Evolutionary conservation across 2,329 filamentous ascomycete genomes (phyloP).

Genomic region (Cladosporium velox): DNA sequence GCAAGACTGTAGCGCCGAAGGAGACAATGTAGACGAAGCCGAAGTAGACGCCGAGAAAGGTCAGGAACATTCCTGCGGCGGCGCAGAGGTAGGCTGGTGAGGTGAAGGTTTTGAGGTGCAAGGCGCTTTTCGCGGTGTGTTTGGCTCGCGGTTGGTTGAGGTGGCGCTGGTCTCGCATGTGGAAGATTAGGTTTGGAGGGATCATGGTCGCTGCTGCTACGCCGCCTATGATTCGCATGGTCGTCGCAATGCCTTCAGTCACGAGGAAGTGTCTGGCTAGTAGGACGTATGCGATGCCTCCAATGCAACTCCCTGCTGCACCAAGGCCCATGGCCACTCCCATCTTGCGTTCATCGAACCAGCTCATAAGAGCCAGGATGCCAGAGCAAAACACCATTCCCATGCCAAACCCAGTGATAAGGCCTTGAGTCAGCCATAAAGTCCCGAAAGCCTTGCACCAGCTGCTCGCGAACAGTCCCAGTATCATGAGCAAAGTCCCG

Average conservation of each 20-base stretch:
- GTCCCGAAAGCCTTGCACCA: conserved; percentile 30
- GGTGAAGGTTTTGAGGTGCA: conserved; percentile 12
- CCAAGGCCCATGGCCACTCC: conserved; percentile 38
- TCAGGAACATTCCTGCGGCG: conserved; percentile 35
- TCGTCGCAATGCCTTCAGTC: conserved; percentile 36
- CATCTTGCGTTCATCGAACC: conserved; percentile 39
- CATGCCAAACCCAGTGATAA: conserved; percentile 38
- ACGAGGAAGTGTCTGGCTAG: conserved; percentile 37
- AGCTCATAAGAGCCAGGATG: conserved; percentile 37
- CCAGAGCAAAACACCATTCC: conserved; percentile 37
- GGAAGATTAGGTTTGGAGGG: conserved; percentile 29
- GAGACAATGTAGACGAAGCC: conserved; percentile 39
- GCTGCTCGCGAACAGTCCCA: conserved; percentile 31
- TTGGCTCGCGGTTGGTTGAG: neutral
- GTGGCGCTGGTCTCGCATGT: conserved; percentile 25
- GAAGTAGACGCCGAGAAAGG: conserved; percentile 39
- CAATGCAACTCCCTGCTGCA: conserved; percentile 39
- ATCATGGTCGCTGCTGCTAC: conserved; percentile 30
- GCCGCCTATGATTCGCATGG: conserved; percentile 31
- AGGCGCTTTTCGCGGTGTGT: neutral
- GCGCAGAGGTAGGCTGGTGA: conserved; percentile 30
- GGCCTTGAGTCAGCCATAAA: conserved; percentile 39
- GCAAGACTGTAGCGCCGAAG: conserved; percentile 33
- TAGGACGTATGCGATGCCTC: conserved; percentile 39
- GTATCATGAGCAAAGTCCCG: conserved; percentile 34